These are phyloP conservation scores for Arachis stenosperma DNA, from an alignment of 306 rosid species.

Conservation along the genomic window DNA sequence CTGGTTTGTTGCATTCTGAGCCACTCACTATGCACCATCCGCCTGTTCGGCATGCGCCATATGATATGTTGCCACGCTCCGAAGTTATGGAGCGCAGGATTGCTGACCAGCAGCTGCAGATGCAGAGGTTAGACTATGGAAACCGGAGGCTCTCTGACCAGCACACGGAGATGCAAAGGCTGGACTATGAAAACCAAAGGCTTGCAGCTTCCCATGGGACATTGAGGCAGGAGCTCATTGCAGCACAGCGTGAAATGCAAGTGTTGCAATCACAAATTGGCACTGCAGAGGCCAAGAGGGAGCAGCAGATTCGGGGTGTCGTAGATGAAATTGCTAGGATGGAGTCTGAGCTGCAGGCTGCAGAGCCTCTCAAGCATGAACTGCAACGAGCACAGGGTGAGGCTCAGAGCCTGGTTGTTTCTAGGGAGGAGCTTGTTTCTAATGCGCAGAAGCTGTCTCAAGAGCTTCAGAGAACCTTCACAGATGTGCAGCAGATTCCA, in stretches of 20 bases:
- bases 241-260: constrained; percentile 84
- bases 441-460: constrained; percentile 69
- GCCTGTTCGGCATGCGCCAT: constrained; percentile 47
- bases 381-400: constrained; percentile 72
- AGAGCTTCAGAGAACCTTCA: constrained; percentile 81
- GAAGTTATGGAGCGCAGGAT: constrained; percentile 89
- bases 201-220: constrained; percentile 80
- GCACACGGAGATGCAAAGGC: constrained; percentile 85
- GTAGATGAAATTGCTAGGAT: constrained; percentile 72
- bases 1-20: constrained; percentile 54
- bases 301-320: constrained; percentile 61
- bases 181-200: constrained; percentile 76
- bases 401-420: constrained; percentile 64
- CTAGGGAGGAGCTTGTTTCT: constrained; percentile 74
- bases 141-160: constrained; percentile 38
- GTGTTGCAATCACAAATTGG: constrained; percentile 71
- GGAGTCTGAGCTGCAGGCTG: constrained; percentile 66
- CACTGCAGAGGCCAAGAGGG: constrained; percentile 71
- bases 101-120: constrained; percentile 33
- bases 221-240: constrained; percentile 82
- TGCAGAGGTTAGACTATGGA: too few species aligned
- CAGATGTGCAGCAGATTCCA: constrained; percentile 78
- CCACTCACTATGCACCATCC: not conserved
- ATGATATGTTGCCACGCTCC: constrained; percentile 72
- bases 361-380: constrained; percentile 67